Percentiles rank a stretch among this genome's conserved stretches.
Evolutionary conservation across 371 early-diverging fungal genomes (phyloP).

Genomic region (Saksenaea oblongispora): DNA sequence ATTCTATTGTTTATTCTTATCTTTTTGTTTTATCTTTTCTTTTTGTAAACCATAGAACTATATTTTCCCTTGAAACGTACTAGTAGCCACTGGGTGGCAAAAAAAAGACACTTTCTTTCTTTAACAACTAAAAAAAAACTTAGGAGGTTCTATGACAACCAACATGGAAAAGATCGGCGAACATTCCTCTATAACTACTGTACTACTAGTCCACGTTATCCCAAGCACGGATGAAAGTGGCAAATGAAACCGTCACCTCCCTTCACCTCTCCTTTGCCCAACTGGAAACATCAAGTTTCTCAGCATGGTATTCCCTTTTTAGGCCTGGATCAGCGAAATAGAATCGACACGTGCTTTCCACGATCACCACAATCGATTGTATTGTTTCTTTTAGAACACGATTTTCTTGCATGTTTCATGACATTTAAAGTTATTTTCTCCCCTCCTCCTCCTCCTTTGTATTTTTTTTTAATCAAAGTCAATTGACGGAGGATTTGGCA

Average conservation of each 20-base stretch:
- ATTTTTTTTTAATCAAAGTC: background rate
- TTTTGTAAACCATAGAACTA: no score
- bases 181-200: background rate
- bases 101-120: background rate
- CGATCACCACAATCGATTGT: background rate
- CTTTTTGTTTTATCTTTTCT: background rate
- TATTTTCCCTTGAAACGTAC: background rate
- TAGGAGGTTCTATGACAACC: background rate
- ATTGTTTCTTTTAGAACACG: background rate
- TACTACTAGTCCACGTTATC: background rate
- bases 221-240: background rate
- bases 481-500: background rate
- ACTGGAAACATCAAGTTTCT: constrained; percentile 2
- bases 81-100: background rate
- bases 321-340: background rate
- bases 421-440: background rate
- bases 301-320: background rate
- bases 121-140: background rate
- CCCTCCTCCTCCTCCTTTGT: background rate
- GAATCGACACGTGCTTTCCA: background rate
- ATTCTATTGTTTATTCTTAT: background rate
- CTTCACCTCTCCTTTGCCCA: background rate
- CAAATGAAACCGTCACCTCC: constrained; percentile 3
- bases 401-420: background rate
- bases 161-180: constrained; percentile 2